Evolutionary conservation across 2,329 filamentous ascomycete species (phyloP), one percentile per base, ranked within the genome.

Genomic region (Fusarium pseudograminearum): DNA sequence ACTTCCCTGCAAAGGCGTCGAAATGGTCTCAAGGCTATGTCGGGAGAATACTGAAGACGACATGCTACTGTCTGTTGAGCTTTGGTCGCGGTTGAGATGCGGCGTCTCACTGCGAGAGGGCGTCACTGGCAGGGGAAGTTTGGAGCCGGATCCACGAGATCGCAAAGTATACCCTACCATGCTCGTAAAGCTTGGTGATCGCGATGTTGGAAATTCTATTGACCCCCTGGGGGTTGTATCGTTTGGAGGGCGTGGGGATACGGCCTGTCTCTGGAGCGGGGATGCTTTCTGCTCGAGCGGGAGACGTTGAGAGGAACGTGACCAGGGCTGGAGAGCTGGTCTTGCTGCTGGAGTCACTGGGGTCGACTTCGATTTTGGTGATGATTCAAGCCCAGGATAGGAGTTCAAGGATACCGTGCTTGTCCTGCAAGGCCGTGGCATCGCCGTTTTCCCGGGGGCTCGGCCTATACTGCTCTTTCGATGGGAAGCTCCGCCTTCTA

Each of bases 31-130:
- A 57, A 80, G 51, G 51, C 80, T 81, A 24, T 76, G 70, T 1
- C 76, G 76, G 31, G 80, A 82, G 30, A 83, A 81, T 8, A 80
- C 70, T 4, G 82, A 83, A 11, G 80, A 83, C 0, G 78, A 66
- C 78, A 82, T 79, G 74, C 81, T 83, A 70, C 80, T 83, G 56
- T 83, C 81, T 15, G 81, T 81, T 55, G 80, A 76, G 48, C 79
- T 82, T 28, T 76, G 76, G 36, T 82, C 80, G 16, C 76, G 76
- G 48, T 72, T 70, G 30, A 79, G 70, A 9, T 69, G 75, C 3
- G 81, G 81, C 1, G 80, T 82, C 30, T 71, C 75, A 18, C 76
- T 76, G 16, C 79, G 76, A 60, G 75, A 79, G 1, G 80, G 80
- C 4, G 80, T 82, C 18, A 79, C 71, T 18, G 80, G 77, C 6